A percentile compares a stretch with the other conserved stretches of the same genome.
Evolutionary conservation across 1,139 yeast genomes (phyloP).

Genomic region (Sugiyamaella xylanicola): DNA sequence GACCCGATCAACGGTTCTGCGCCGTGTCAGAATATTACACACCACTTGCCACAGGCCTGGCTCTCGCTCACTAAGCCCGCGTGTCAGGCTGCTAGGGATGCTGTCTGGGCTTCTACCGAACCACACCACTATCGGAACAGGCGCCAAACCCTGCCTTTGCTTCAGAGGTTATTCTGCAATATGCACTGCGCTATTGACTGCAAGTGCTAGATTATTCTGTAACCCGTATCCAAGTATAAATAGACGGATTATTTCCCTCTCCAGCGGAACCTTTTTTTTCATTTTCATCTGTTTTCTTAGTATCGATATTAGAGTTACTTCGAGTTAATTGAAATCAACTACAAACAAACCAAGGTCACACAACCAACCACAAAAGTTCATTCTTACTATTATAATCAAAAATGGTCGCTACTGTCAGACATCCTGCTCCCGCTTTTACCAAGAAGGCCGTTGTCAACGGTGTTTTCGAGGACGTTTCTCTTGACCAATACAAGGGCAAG

Average conservation of each 20-base stretch:
- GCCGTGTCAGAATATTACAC: background rate
- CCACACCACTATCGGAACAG: too few relatives aligned
- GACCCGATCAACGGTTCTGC: background rate
- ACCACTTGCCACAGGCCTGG: too few relatives aligned
- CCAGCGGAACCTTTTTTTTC: background rate
- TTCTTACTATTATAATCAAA: too few relatives aligned
- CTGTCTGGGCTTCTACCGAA: too few relatives aligned
- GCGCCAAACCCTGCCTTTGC: background rate
- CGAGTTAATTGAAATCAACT: too few relatives aligned
- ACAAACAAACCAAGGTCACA: too few relatives aligned
- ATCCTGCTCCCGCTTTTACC: constrained; percentile 94
- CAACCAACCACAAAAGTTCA: too few relatives aligned
- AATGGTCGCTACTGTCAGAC: constrained; percentile 89
- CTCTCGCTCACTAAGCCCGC: background rate
- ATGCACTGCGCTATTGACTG: background rate
- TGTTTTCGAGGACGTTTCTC: constrained; percentile 87
- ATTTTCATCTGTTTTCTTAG: background rate
- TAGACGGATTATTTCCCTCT: constrained; percentile 10
- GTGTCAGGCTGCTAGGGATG: background rate
- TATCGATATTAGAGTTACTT: too few relatives aligned
- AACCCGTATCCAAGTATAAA: constrained; percentile 8
- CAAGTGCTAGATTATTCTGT: background rate
- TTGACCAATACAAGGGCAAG: constrained; percentile 95
- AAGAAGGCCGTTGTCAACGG: constrained; percentile 98
- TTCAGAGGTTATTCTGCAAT: background rate